Evolutionary conservation across 2,329 filamentous ascomycete genomes (phyloP).

Genomic region (Nannizziopsis barbatae): DNA sequence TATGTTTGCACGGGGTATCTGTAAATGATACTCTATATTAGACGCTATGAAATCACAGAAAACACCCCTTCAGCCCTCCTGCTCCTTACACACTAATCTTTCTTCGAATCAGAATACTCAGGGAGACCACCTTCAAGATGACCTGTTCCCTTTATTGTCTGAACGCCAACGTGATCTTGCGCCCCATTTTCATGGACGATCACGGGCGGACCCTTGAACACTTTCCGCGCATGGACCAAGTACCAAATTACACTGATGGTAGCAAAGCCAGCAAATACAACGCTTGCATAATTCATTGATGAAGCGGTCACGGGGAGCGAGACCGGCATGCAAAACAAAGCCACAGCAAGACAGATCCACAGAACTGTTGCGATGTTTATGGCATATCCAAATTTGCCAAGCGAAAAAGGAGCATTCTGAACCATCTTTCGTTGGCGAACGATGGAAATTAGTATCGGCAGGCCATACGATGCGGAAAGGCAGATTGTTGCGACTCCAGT

Average conservation of each 20-base stretch:
- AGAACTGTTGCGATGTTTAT: constrained; percentile 58
- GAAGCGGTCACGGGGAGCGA: constrained; percentile 46
- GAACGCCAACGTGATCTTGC: constrained; percentile 20
- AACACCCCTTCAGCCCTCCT: no score
- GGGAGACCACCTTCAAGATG: constrained; percentile 7
- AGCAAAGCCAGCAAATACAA: constrained; percentile 54
- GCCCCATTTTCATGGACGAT: constrained; percentile 19
- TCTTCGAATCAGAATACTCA: constrained; percentile 1
- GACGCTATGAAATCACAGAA: no score
- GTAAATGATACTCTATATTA: no score
- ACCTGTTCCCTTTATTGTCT: constrained; percentile 22
- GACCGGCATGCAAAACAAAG: constrained; percentile 67
- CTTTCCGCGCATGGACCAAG: constrained; percentile 50
- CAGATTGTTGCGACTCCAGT: constrained; percentile 72
- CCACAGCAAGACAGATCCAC: constrained; percentile 60
- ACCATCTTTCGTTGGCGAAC: constrained; percentile 56
- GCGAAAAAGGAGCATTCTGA: constrained; percentile 54
- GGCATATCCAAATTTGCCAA: constrained; percentile 55
- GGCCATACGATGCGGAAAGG: constrained; percentile 61
- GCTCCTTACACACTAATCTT: background rate
- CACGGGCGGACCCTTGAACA: constrained; percentile 49
- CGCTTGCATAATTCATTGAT: constrained; percentile 57
- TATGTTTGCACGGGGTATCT: no score
- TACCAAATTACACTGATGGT: constrained; percentile 53
- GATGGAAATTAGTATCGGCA: constrained; percentile 62